phyloP scores from a whole-genome alignment of 116 monocot genomes.

The Dioscorea cayenensis region DNA sequence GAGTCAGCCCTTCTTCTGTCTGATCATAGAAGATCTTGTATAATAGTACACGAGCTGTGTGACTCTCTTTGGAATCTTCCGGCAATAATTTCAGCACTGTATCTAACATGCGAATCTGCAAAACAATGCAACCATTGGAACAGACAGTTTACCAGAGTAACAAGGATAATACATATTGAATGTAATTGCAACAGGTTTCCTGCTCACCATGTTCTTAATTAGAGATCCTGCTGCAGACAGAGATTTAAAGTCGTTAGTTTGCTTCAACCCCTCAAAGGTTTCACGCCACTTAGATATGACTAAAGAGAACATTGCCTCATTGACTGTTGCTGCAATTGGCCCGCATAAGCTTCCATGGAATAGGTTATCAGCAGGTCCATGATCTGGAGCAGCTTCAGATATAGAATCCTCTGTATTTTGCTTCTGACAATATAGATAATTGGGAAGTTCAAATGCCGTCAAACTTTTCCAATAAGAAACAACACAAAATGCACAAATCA shows the following conservation, averaged over 20 bases:
- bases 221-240: constrained; percentile 69
- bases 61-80: constrained; percentile 73
- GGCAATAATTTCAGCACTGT: constrained; percentile 71
- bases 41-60: constrained; percentile 76
- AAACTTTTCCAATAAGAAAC: background rate
- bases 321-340: constrained; percentile 82
- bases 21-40: constrained; percentile 97
- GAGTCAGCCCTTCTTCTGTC: constrained; percentile 84
- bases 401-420: constrained; percentile 7
- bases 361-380: constrained; percentile 14
- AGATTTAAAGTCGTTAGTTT: constrained; percentile 60
- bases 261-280: constrained; percentile 75
- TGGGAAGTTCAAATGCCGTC: background rate
- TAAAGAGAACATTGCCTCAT: constrained; percentile 71
- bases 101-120: constrained; percentile 86
- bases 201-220: constrained; percentile 78
- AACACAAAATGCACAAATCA: background rate
- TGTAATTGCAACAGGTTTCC: background rate
- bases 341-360: constrained; percentile 61
- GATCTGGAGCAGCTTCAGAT: constrained; percentile 24
- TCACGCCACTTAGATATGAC: constrained; percentile 83
- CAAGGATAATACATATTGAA: background rate
- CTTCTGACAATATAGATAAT: constrained; percentile 22
- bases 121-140: constrained; percentile 2
- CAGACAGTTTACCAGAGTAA: background rate